A percentile compares a stretch with the other conserved stretches of the same genome.
These are phyloP conservation scores for Plasmodium knowlesi DNA, from an alignment of 169 alveolate genomes.

Conservation along the genomic window DNA sequence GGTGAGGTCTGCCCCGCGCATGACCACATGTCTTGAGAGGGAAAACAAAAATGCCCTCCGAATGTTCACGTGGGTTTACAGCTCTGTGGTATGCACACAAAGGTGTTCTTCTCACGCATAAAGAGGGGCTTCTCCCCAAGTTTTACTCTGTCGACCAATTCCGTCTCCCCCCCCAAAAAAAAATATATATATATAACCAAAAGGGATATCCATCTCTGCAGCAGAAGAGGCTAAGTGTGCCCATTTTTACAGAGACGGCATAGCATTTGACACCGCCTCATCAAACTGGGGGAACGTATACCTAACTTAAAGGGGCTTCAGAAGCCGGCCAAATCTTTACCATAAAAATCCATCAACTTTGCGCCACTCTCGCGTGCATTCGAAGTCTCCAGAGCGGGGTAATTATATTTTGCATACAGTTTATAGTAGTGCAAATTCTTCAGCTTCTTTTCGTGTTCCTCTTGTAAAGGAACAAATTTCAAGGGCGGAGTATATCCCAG, in stretches of 20 bases:
- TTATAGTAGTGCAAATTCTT: constrained; percentile 62
- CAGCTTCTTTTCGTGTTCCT: constrained; percentile 47
- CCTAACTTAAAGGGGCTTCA: not conserved
- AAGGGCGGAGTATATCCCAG: constrained; percentile 88
- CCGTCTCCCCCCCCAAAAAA: not conserved
- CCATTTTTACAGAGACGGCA: not conserved
- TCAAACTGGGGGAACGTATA: not conserved
- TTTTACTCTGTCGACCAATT: not conserved
- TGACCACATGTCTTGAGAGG: not conserved
- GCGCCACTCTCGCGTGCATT: not conserved
- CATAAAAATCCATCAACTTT: constrained; percentile 34
- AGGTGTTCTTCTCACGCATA: not conserved
- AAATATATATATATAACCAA: not conserved
- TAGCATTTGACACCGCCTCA: not conserved
- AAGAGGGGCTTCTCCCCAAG: not conserved
- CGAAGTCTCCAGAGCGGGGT: constrained; percentile 2
- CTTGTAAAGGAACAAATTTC: constrained; percentile 67
- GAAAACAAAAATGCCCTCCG: not conserved
- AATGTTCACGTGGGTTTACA: not conserved
- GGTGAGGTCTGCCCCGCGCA: not conserved
- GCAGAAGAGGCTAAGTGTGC: not conserved
- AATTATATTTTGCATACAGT: constrained; percentile 59
- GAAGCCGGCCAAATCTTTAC: constrained; percentile 38
- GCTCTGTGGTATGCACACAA: not conserved
- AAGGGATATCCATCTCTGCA: not conserved